phyloP scores from a whole-genome alignment of 345 rosid species.

The Dimocarpus longan region DNA sequence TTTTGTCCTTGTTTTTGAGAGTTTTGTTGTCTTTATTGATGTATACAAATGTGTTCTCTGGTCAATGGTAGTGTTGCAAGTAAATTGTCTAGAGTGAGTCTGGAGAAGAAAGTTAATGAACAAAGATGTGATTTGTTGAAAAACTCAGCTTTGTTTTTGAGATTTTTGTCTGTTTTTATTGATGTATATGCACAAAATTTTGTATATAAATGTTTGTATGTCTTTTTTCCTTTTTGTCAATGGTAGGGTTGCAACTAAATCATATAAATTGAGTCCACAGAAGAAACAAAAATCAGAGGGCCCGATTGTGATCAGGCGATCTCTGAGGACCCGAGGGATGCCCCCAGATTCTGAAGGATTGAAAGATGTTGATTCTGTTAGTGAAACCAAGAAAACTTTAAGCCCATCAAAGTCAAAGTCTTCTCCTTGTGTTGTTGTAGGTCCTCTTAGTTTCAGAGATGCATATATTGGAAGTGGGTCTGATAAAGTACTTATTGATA shows the following conservation, averaged over 20 bases:
- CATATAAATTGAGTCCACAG: conserved; percentile 43
- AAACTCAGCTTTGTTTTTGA: too few species aligned
- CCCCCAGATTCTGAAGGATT: conserved; percentile 60
- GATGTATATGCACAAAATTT: too few species aligned
- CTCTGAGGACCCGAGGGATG: conserved; percentile 69
- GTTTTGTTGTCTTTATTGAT: background rate
- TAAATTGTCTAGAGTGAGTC: background rate
- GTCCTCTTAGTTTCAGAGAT: conserved; percentile 52
- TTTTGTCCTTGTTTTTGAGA: background rate
- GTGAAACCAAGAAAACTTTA: conserved; percentile 8
- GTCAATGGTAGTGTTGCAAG: background rate
- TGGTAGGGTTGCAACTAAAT: conserved; percentile 41
- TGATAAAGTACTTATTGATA: conserved; percentile 31
- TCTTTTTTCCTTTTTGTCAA: background rate
- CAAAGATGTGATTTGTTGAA: background rate
- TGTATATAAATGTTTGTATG: too few species aligned
- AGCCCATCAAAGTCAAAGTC: conserved; percentile 14
- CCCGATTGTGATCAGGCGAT: conserved; percentile 60
- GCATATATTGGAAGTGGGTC: conserved; percentile 46
- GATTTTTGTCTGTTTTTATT: too few species aligned
- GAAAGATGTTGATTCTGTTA: conserved; percentile 11
- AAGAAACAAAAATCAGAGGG: conserved; percentile 45
- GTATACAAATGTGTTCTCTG: too few species aligned
- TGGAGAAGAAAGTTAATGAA: too few species aligned
- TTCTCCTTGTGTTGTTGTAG: conserved; percentile 30